These are phyloP conservation scores for Stachybotrys echinatus DNA, from an alignment of 2,329 filamentous ascomycete genomes.

Conservation along the genomic window DNA sequence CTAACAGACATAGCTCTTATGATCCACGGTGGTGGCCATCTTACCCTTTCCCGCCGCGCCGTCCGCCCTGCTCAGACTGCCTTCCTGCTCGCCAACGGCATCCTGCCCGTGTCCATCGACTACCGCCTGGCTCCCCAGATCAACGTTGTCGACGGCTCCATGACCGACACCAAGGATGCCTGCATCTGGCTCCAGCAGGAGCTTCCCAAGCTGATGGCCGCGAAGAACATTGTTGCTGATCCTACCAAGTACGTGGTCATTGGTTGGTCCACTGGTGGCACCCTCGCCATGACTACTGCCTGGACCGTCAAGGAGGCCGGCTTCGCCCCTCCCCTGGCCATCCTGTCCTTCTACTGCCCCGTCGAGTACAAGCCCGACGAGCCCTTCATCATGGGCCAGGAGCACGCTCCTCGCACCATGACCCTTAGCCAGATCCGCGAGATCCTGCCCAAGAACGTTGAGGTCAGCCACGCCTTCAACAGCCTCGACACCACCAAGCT, in stretches of 20 bases:
- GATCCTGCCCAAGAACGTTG: slow-evolving; percentile 1
- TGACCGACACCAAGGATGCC: slow-evolving; percentile 8
- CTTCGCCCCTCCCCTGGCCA: slow-evolving; percentile 5
- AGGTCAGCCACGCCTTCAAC: slow-evolving; percentile 8
- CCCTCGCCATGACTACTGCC: slow-evolving; percentile 8
- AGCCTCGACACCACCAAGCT: slow-evolving; percentile 10
- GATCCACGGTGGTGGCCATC: slow-evolving; percentile 9
- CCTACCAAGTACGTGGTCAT: slow-evolving; percentile 7
- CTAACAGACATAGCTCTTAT: slow-evolving; percentile 18
- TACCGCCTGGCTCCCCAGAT: slow-evolving; percentile 8
- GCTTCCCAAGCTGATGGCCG: slow-evolving; percentile 7
- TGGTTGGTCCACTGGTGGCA: slow-evolving; percentile 8
- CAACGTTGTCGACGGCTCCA: slow-evolving; percentile 7
- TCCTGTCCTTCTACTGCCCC: slow-evolving; percentile 12
- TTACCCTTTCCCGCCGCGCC: slow-evolving; percentile 7
- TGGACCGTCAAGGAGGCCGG: slow-evolving; percentile 5
- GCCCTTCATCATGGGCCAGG: slow-evolving; percentile 10
- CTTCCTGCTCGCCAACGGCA: slow-evolving; percentile 6
- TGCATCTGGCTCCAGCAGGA: slow-evolving; percentile 4
- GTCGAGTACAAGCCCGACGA: slow-evolving; percentile 11
- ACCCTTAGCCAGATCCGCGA: slow-evolving; percentile 7
- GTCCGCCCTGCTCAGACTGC: slow-evolving; percentile 6
- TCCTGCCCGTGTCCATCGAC: slow-evolving; percentile 7
- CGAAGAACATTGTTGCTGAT: slow-evolving; percentile 2
- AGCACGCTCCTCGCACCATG: slow-evolving; percentile 9